Evolutionary conservation across 805 yeast species (phyloP), one percentile per base, ranked within the genome.

Genomic region (Kodamaea leandrae): DNA sequence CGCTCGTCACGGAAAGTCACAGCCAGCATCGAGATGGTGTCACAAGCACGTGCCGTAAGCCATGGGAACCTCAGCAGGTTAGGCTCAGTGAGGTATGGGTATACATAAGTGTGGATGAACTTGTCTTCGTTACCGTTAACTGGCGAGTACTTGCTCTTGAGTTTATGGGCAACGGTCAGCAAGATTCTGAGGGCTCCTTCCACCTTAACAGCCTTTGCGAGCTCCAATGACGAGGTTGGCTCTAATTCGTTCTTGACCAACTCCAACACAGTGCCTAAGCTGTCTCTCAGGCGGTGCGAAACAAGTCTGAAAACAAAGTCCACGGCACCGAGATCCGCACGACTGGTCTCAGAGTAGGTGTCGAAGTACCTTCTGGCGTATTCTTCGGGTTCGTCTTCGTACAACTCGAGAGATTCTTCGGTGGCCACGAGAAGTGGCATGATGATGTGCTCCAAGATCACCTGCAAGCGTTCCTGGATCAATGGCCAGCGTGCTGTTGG

Each of bases 281-380:
- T 57, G 12, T 56, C 78, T 54, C 74, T 71, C 46, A 67, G 66
- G 46, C 63, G 62, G 32, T 61, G 61, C 17, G 62, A 49, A 6
- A 66, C 53, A 45, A 73, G 54, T 27, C 69, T 51, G 53, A 57
- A 71, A 25, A 72, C 48, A 44, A 76, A 74, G 53, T 72, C 72
- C 37, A 69, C 65, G 5, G 78, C 67, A 1, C 79, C 80, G 25
- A 70, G 66, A 46, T 74, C 80, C 4, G 79, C 65, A 23, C 73
- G 72, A 27, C 67, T 71, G 23, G 63, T 61, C 42, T 73, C 79
- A 42, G 74, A 61, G 48, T 68, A 70, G 32, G 79, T 64, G 58
- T 70, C 74, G 43, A 68, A 69, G 42, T 56, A 70, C 41, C 74
- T 53, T 53, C 74, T 58, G 43, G 67, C 60, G 45, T 70, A 70